A percentile compares a stretch with the other conserved stretches of the same genome.
These are phyloP conservation scores for Prunus fruticosa DNA, from an alignment of 306 rosid genomes.

Conservation along the genomic window DNA sequence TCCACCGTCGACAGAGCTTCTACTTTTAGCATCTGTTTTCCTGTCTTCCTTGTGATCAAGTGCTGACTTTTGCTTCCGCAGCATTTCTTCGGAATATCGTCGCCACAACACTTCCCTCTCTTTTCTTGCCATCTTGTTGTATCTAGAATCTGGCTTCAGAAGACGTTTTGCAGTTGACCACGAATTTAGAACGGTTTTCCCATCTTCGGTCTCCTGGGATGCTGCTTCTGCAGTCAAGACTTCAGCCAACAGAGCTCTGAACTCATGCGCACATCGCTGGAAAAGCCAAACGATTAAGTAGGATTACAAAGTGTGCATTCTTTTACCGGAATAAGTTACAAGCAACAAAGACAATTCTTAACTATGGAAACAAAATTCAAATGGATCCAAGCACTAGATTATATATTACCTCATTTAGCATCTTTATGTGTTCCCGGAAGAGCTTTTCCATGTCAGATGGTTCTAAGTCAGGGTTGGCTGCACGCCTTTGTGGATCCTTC, in stretches of 20 bases:
- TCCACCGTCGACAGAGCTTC: conserved; percentile 47
- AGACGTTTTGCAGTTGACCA: conserved; percentile 86
- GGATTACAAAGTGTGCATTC: not conserved
- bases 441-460: conserved; percentile 78
- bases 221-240: conserved; percentile 65
- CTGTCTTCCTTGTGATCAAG: conserved; percentile 61
- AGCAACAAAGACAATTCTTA: not conserved
- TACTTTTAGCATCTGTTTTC: conserved; percentile 45
- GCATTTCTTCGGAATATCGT: conserved; percentile 60
- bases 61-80: conserved; percentile 60
- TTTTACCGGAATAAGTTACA: not conserved
- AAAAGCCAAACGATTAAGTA: conserved; percentile 20
- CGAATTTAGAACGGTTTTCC: conserved; percentile 75
- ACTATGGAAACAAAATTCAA: not conserved
- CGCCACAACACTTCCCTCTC: conserved; percentile 87
- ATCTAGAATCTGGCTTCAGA: conserved; percentile 72
- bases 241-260: conserved; percentile 66
- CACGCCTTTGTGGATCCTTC: conserved; percentile 90
- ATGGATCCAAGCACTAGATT: not conserved
- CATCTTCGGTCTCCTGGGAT: conserved; percentile 59
- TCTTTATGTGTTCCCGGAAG: conserved; percentile 84
- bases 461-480: conserved; percentile 72
- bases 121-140: conserved; percentile 70
- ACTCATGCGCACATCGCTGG: conserved; percentile 81
- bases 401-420: conserved; percentile 77